phyloP scores from a whole-genome alignment of 257 asterid species.

The Rauvolfia tetraphylla region DNA sequence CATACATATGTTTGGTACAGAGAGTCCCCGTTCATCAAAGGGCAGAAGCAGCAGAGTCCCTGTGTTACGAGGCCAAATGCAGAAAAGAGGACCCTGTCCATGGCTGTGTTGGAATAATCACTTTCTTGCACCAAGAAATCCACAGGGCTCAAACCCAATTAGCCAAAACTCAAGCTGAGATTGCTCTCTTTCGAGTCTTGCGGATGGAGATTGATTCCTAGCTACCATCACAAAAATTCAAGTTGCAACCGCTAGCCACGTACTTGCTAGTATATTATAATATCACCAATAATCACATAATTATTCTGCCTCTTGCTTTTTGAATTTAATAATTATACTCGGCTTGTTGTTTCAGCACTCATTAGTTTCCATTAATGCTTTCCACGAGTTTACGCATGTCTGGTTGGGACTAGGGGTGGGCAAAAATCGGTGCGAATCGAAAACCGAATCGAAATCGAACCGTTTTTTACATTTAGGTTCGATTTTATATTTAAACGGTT shows the following conservation, averaged over 20 bases:
- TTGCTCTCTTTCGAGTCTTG: neutral
- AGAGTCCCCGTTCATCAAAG: constrained; percentile 22
- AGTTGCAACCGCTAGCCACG: no score
- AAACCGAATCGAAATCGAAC: no score
- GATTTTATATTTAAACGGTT: no score
- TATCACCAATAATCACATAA: neutral
- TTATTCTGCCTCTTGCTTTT: neutral
- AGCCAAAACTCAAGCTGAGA: constrained; percentile 25
- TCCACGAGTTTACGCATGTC: neutral
- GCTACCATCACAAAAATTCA: no score
- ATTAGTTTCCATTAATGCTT: neutral
- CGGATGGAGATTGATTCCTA: neutral
- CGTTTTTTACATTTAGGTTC: no score
- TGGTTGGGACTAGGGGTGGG: neutral
- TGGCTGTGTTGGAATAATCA: constrained; percentile 32
- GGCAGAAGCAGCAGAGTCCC: constrained; percentile 24
- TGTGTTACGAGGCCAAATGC: constrained; percentile 35
- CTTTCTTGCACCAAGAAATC: constrained; percentile 25
- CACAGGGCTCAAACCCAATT: constrained; percentile 14
- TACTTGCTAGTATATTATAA: no score
- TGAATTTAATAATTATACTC: neutral
- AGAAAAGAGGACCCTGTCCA: constrained; percentile 27
- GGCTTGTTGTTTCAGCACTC: no score
- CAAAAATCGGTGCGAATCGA: no score
- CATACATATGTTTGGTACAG: no score